Conservation (phyloP, 768 basidiomycete species). For the Rhizopogon rudus region DNA sequence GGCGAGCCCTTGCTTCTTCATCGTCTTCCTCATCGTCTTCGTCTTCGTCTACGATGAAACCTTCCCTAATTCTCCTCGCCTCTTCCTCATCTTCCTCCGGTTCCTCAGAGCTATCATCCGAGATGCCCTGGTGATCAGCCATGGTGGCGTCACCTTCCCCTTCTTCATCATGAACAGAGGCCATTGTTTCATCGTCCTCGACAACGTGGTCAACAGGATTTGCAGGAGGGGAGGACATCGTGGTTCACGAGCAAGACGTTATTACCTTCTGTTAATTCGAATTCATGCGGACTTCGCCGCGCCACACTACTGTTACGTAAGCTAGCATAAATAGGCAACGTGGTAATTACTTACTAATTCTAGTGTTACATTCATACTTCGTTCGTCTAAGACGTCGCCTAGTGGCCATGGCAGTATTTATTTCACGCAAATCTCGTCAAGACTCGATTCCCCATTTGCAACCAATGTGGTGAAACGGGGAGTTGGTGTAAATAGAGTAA, state of each 20-base stretch:
- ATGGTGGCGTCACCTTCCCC: constrained; percentile 52
- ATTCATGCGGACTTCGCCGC: constrained; percentile 1
- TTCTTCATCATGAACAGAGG: constrained; percentile 34
- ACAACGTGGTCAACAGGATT: constrained; percentile 28
- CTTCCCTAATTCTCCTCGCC: constrained; percentile 71
- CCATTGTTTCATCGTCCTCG: constrained; percentile 61
- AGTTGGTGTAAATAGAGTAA: too few relatives aligned
- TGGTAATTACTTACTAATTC: too few relatives aligned
- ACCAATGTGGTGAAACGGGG: too few relatives aligned
- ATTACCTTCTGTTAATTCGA: background rate
- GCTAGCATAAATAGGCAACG: too few relatives aligned
- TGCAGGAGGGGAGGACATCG: constrained; percentile 53
- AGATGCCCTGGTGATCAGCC: constrained; percentile 39
- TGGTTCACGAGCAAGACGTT: constrained; percentile 20
- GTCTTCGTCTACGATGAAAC: constrained; percentile 91
- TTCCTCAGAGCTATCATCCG: constrained; percentile 86
- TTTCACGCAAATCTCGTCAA: too few relatives aligned
- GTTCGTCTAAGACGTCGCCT: too few relatives aligned
- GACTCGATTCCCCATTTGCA: too few relatives aligned
- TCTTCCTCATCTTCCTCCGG: constrained; percentile 91
- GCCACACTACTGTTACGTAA: background rate
- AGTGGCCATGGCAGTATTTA: too few relatives aligned
- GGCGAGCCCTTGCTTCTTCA: constrained; percentile 48
- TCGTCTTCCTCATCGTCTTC: constrained; percentile 72
- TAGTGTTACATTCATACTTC: too few relatives aligned